phyloP scores from a whole-genome alignment of 2,329 filamentous ascomycete species.

The Paecilomyces variotii region DNA sequence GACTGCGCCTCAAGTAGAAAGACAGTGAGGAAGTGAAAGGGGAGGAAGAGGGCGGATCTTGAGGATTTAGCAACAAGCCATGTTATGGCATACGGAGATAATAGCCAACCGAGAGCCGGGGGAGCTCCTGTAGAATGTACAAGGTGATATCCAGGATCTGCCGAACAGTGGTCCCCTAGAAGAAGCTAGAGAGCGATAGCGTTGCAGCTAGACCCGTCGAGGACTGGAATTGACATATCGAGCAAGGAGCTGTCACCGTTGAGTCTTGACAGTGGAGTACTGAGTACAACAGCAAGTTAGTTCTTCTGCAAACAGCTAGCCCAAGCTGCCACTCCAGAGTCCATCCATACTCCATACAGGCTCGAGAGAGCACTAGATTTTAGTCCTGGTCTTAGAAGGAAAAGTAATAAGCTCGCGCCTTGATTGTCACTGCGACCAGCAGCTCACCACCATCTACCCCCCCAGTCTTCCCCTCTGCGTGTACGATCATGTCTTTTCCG shows the following conservation, averaged over 20 bases:
- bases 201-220: not conserved
- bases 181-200: not conserved
- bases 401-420: not conserved
- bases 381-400: not conserved
- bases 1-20: not conserved
- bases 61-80: not conserved
- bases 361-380: not conserved
- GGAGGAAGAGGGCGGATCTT: not conserved
- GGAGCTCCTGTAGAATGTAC: not conserved
- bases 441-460: not conserved
- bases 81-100: not conserved
- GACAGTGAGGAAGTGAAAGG: not conserved
- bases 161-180: not conserved
- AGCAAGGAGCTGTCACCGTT: not conserved
- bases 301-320: not conserved
- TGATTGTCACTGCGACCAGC: not conserved
- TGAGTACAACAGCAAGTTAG: not conserved
- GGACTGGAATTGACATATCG: not conserved
- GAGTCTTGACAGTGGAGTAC: not conserved
- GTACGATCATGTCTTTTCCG: not conserved
- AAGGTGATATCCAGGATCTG: not conserved
- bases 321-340: not conserved
- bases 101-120: not conserved
- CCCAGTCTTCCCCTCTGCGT: not conserved
- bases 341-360: not conserved